Percentiles rank a stretch among this genome's conserved stretches.
phyloP scores from a whole-genome alignment of 129 eudicot species.

The Helichrysum umbraculigerum region DNA sequence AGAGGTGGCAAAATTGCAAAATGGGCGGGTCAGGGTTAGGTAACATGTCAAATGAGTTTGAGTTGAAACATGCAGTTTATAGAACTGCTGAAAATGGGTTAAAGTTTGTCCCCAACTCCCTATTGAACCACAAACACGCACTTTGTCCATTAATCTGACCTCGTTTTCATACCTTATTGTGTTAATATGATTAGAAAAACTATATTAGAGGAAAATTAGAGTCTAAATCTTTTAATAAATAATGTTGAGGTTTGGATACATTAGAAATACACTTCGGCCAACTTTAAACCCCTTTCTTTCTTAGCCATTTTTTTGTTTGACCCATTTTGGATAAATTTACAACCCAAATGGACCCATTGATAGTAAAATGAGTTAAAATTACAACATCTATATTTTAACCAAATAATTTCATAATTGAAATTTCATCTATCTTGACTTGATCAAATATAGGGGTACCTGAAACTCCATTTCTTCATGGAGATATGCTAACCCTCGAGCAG shows the following conservation, averaged over 20 bases:
- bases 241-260: background rate
- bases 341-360: background rate
- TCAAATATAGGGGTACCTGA: slow-evolving; percentile 42
- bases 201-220: background rate
- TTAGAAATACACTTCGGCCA: background rate
- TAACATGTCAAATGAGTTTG: background rate
- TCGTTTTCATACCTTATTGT: background rate
- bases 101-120: too few species aligned
- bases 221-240: background rate
- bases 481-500: slow-evolving; percentile 75
- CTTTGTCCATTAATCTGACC: background rate
- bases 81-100: background rate
- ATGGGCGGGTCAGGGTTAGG: background rate
- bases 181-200: background rate
- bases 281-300: background rate
- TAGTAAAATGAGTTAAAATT: background rate
- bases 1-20: background rate
- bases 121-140: background rate
- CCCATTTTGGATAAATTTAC: background rate
- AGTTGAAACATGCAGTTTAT: background rate
- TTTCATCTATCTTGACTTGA: background rate
- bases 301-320: background rate
- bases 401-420: background rate
- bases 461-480: slow-evolving; percentile 88
- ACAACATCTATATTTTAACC: background rate